These are phyloP conservation scores for Pseudogymnoascus verrucosus DNA, from an alignment of 2,329 filamentous ascomycete genomes.

Conservation along the genomic window DNA sequence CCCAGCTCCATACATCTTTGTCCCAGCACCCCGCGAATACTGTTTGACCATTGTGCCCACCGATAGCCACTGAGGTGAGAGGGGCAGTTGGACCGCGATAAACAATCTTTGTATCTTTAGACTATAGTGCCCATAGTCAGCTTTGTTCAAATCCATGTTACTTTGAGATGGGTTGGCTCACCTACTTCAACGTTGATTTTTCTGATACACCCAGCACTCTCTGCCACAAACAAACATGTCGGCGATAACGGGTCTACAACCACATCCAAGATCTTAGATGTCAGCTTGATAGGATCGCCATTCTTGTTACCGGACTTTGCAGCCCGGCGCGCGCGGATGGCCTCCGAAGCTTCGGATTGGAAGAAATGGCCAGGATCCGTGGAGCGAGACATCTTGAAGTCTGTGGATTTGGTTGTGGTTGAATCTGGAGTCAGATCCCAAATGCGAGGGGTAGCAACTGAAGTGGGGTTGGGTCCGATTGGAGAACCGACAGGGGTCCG, in stretches of 20 bases:
- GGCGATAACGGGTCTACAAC: slow-evolving; percentile 56
- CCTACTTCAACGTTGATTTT: slow-evolving; percentile 68
- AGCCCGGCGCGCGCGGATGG: slow-evolving; percentile 49
- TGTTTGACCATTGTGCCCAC: slow-evolving; percentile 45
- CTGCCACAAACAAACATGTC: slow-evolving; percentile 64
- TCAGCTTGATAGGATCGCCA: slow-evolving; percentile 71
- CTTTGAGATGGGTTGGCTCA: slow-evolving; percentile 27
- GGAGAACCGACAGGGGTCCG: slow-evolving; percentile 15
- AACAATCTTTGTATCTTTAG: slow-evolving; percentile 35
- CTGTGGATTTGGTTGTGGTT: neutral
- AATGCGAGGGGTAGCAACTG: neutral
- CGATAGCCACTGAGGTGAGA: slow-evolving; percentile 66
- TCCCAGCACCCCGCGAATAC: slow-evolving; percentile 93
- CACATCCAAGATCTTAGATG: slow-evolving; percentile 78
- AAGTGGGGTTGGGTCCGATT: slow-evolving; percentile 4
- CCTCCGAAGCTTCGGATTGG: slow-evolving; percentile 57
- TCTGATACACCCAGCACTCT: slow-evolving; percentile 75
- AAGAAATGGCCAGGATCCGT: slow-evolving; percentile 79
- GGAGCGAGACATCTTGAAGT: slow-evolving; percentile 52
- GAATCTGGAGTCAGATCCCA: neutral
- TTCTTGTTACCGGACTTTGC: slow-evolving; percentile 67
- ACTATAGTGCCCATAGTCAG: slow-evolving; percentile 26
- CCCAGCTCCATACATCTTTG: slow-evolving; percentile 83
- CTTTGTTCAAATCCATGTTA: neutral
- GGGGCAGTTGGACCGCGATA: slow-evolving; percentile 74